Conservation (phyloP, 345 rosid genomes). For the Leavenworthia alabamica region DNA sequence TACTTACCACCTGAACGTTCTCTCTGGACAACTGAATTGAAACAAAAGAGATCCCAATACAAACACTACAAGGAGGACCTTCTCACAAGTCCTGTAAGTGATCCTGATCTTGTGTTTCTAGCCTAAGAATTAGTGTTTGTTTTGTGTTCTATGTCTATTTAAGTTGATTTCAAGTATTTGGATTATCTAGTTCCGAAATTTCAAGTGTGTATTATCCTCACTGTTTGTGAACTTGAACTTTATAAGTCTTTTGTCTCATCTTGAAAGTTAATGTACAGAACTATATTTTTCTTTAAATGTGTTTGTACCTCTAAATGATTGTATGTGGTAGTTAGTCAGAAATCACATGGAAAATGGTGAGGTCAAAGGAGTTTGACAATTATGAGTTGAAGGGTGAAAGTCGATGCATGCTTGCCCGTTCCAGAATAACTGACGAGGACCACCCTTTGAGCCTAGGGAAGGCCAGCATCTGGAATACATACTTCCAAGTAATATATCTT, state of each 20-base stretch:
- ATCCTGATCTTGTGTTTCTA: conserved; percentile 5
- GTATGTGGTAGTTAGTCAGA: conserved; percentile 96
- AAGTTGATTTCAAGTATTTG: neutral
- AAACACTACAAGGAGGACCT: conserved; percentile 83
- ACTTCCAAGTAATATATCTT: conserved; percentile 67
- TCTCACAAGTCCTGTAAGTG: conserved; percentile 87
- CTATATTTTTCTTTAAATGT: conserved; percentile 11
- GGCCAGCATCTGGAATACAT: conserved; percentile 86
- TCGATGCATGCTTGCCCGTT: conserved; percentile 71
- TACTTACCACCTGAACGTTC: conserved; percentile 82
- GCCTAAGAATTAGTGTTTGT: neutral
- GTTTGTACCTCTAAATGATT: conserved; percentile 49
- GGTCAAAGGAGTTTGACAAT: conserved; percentile 38
- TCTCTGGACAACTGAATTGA: conserved; percentile 73
- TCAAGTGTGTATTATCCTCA: neutral
- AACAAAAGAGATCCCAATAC: conserved; percentile 87
- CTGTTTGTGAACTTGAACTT: neutral
- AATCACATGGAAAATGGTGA: conserved; percentile 84
- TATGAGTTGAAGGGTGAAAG: conserved; percentile 50
- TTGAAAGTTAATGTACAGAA: neutral
- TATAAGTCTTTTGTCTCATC: neutral
- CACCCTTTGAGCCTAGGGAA: conserved; percentile 96
- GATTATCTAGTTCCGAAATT: neutral
- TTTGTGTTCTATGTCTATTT: neutral
- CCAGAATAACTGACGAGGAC: conserved; percentile 66